These are phyloP conservation scores for Toxicodendron radicans DNA, from an alignment of 345 rosid species.

Conservation along the genomic window DNA sequence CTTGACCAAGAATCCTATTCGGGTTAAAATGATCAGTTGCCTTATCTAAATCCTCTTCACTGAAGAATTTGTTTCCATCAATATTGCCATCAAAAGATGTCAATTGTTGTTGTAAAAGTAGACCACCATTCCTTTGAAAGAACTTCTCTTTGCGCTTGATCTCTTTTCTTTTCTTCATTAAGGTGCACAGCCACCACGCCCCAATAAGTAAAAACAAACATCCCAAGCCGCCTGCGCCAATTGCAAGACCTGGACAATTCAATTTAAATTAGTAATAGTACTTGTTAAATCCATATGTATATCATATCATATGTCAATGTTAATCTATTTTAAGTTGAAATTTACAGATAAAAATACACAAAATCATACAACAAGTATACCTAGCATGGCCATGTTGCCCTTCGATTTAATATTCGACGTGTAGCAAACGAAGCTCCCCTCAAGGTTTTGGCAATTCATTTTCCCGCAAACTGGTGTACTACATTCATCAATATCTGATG, in stretches of 20 bases:
- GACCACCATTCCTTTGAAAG: background rate
- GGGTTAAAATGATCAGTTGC: constrained; percentile 15
- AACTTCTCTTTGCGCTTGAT: background rate
- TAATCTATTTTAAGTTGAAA: background rate
- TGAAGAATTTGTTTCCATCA: constrained; percentile 8
- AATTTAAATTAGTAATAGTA: background rate
- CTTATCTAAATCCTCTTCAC: constrained; percentile 3
- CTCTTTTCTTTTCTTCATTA: background rate
- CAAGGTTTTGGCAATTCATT: background rate
- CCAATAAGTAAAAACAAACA: background rate
- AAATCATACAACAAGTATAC: no score
- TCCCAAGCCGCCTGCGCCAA: background rate
- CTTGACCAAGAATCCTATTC: constrained; percentile 13
- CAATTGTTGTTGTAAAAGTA: constrained; percentile 5
- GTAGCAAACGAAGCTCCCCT: background rate
- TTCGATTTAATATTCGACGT: background rate
- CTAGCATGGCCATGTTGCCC: no score
- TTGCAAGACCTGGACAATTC: background rate
- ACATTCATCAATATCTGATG: constrained; percentile 7
- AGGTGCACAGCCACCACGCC: background rate
- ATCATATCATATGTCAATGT: no score
- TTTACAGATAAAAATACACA: no score
- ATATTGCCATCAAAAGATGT: background rate
- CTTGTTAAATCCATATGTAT: no score
- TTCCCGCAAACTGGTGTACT: background rate